phyloP scores from a whole-genome alignment of 139 green algal species.

The Chlorella sp. region DNA sequence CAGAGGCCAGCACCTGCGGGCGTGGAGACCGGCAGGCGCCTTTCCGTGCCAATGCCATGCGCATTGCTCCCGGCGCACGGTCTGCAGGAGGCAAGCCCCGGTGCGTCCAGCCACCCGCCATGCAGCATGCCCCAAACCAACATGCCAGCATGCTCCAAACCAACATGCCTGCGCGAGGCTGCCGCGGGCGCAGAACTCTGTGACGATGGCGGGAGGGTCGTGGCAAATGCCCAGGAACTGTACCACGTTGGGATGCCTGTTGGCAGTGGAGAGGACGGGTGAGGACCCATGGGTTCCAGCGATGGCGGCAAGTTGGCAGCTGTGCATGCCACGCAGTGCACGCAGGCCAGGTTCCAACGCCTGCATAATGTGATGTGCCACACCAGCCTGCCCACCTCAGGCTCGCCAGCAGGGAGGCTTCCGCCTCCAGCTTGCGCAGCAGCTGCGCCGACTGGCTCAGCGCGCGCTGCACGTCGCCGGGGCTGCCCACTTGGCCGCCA shows the following conservation, averaged over 20 bases:
- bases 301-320: not conserved
- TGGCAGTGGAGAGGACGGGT: not conserved
- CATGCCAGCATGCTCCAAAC: no score
- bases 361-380: no score
- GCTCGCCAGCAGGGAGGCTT: not conserved
- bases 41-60: no score
- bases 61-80: no score
- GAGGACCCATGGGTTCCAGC: no score
- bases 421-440: not conserved
- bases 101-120: no score
- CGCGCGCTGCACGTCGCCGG: not conserved
- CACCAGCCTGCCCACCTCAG: not conserved
- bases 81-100: no score
- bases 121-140: no score
- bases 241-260: not conserved
- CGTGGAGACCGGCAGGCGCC: no score
- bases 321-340: no score
- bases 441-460: not conserved
- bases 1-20: not conserved
- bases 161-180: no score
- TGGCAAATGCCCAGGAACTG: not conserved
- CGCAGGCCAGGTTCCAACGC: no score
- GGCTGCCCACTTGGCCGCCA: not conserved
- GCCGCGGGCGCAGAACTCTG: not conserved
- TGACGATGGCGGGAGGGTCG: not conserved